phyloP scores from a whole-genome alignment of 495 filamentous ascomycete species.

The Penicillium cosmopolitanum region DNA sequence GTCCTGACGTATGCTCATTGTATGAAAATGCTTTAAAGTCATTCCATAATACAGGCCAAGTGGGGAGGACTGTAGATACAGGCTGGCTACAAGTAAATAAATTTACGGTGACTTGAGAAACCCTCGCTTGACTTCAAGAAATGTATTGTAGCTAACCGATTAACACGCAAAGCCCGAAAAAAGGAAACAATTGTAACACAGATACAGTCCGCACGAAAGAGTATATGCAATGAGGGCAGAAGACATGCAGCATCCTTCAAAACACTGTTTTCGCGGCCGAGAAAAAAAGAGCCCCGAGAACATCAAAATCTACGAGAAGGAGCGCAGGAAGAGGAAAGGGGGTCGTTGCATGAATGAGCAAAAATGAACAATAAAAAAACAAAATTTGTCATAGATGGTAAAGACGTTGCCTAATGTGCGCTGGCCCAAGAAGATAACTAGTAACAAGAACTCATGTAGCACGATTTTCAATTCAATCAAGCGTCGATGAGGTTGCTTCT shows the following conservation, averaged over 20 bases:
- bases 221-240: slow-evolving; percentile 28
- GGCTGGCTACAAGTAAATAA: too few species aligned
- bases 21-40: too few species aligned
- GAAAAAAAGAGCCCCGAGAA: neutral
- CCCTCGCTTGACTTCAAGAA: neutral
- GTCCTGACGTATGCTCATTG: too few species aligned
- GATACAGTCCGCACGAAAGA: slow-evolving; percentile 24
- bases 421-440: neutral
- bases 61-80: too few species aligned
- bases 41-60: too few species aligned
- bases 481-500: slow-evolving; percentile 66
- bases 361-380: slow-evolving; percentile 8
- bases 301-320: neutral
- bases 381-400: slow-evolving; percentile 8
- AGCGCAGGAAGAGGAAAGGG: neutral
- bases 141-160: slow-evolving; percentile 8
- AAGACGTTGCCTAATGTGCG: neutral
- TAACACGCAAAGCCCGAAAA: slow-evolving; percentile 15
- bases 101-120: neutral
- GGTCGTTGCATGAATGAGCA: neutral
- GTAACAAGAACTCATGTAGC: neutral
- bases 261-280: slow-evolving; percentile 12
- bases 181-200: slow-evolving; percentile 15
- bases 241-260: slow-evolving; percentile 16
- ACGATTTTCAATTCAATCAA: slow-evolving; percentile 14